Evolutionary conservation across 192 early-diverging fungal species (phyloP).

Genomic region (Glomus cerebriforme): DNA sequence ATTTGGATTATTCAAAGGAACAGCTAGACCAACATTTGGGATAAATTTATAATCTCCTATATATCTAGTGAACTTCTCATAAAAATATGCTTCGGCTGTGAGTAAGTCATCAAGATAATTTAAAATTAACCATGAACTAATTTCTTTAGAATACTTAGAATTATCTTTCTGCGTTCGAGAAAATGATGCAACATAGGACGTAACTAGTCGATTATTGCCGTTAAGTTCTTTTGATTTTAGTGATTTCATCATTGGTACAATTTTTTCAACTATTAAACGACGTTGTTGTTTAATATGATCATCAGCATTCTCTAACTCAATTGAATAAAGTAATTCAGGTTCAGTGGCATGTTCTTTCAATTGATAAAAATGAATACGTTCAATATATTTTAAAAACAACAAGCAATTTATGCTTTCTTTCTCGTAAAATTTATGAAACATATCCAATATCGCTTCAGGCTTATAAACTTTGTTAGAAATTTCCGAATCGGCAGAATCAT

Average conservation of each 20-base stretch:
- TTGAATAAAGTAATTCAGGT: slow-evolving; percentile 28
- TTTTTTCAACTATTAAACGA: neutral
- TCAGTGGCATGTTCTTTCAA: slow-evolving; percentile 1
- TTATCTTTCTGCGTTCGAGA: neutral
- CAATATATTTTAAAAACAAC: slow-evolving; percentile 40
- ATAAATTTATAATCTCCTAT: slow-evolving; percentile 31
- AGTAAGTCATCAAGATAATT: slow-evolving; percentile 34
- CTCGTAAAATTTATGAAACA: slow-evolving; percentile 34
- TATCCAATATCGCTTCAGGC: slow-evolving; percentile 30
- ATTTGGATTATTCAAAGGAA: slow-evolving; percentile 3
- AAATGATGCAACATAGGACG: slow-evolving; percentile 8
- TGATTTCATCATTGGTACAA: slow-evolving; percentile 16
- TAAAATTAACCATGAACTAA: slow-evolving; percentile 31
- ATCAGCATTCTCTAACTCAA: slow-evolving; percentile 34
- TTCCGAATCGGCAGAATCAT: slow-evolving; percentile 31
- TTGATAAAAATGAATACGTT: slow-evolving; percentile 39
- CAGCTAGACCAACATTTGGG: slow-evolving; percentile 45
- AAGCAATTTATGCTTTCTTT: slow-evolving; percentile 37
- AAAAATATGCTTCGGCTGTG: slow-evolving; percentile 7
- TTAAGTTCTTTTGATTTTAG: neutral
- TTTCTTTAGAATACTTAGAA: neutral
- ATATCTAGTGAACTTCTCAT: slow-evolving; percentile 2
- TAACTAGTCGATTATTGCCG: neutral
- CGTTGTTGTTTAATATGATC: slow-evolving; percentile 26
- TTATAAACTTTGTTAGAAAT: slow-evolving; percentile 36